Percentiles rank a stretch among this genome's conserved stretches.
phyloP scores from a whole-genome alignment of 2,329 filamentous ascomycete species.

The Cryphonectria carpinicola region DNA sequence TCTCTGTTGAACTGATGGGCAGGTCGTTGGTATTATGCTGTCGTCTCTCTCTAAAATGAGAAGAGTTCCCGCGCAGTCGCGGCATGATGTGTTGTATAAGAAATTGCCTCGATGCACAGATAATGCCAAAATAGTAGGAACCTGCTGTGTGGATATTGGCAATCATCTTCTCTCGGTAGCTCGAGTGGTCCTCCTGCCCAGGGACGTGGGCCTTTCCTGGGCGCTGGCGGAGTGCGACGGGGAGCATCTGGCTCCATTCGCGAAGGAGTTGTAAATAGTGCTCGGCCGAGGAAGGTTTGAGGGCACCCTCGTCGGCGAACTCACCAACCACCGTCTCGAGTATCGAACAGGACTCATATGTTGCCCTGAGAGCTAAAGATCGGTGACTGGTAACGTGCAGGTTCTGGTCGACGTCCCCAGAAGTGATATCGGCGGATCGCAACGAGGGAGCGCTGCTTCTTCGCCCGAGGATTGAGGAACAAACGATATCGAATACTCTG shows the following conservation, averaged over 20 bases:
- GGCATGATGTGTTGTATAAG: slow-evolving; percentile 30
- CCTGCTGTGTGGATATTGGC: slow-evolving; percentile 31
- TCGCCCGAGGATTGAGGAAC: slow-evolving; percentile 22
- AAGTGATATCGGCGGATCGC: slow-evolving; percentile 16
- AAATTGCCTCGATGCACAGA: slow-evolving; percentile 30
- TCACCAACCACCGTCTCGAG: slow-evolving; percentile 19
- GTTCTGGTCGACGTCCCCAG: slow-evolving; percentile 13
- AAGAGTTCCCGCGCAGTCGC: slow-evolving; percentile 7
- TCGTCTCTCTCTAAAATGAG: background rate
- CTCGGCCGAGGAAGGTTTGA: slow-evolving; percentile 18
- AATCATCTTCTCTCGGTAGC: slow-evolving; percentile 25
- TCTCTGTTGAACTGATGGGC: background rate
- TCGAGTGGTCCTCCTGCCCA: background rate
- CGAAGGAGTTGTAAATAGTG: slow-evolving; percentile 19
- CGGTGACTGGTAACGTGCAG: background rate
- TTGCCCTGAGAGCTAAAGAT: slow-evolving; percentile 17
- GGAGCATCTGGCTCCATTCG: slow-evolving; percentile 23
- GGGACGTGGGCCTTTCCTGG: slow-evolving; percentile 3
- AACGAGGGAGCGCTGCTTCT: slow-evolving; percentile 18
- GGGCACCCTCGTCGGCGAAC: slow-evolving; percentile 18
- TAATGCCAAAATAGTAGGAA: slow-evolving; percentile 34
- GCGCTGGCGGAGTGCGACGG: slow-evolving; percentile 19
- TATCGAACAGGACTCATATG: slow-evolving; percentile 24
- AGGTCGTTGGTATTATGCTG: background rate
- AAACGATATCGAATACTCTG: slow-evolving; percentile 22